Evolutionary conservation across 176 grass and related monocot genomes (phyloP), one percentile per base, ranked within the genome.

Genomic region (Luzula sylvatica): DNA sequence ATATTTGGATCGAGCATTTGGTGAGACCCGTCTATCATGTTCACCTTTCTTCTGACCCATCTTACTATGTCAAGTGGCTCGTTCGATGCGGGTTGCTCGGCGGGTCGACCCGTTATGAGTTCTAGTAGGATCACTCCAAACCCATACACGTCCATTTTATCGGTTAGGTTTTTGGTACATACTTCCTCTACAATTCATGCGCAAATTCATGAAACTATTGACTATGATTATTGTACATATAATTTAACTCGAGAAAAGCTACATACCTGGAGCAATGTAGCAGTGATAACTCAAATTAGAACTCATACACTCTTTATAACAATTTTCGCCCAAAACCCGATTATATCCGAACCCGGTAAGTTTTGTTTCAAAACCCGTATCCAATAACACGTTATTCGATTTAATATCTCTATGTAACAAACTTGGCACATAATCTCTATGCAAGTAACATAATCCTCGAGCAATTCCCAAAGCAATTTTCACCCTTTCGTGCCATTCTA

Each of bases 81-180:
- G 49, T 64, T 50, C 3, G 77, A 66, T 15, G 66, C 65, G 3
- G 73, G 87, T 39, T 74, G 81, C 52, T 82, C 73, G 0, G 81
- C 77, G 12, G 77, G 77, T 43, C 53, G 83, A 19, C 77, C 81
- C 21, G 77, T 86, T 65, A 93, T 22, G 45, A 86, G 77, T 43
- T 93, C 87, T 39, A 93, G 73, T 12, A 93, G 60, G 19, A 93
- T 81, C 14, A 86, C 87, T 0, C 87, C 87, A 23, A 86, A 86
- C 66, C 77, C 85, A 65, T 86, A 86, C 3, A 86, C 77, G 48
- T 86, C 81, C 77, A 86, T 78, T 27, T 68, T 65, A 40, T 75
- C 56, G 25, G 81, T 82, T 55, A 77, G 65, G n/a, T 61, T 82
- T 58, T 82, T 86, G 45, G 8, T 53, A 62, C 46, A 78, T 41